phyloP scores from a whole-genome alignment of 495 filamentous ascomycete species.

The Glonium stellatum region DNA sequence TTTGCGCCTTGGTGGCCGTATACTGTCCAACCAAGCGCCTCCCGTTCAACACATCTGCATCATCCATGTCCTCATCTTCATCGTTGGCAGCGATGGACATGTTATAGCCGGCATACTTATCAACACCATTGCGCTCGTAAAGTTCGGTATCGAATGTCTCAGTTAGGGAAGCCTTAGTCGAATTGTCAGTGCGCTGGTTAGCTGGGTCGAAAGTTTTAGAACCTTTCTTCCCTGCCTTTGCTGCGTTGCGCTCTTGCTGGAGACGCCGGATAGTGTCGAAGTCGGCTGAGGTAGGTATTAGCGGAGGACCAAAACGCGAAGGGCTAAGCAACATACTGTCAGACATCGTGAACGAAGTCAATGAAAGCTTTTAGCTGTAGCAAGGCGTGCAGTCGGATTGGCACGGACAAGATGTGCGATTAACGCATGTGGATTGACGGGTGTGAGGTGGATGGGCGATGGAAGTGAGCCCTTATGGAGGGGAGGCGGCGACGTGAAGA shows the following conservation, averaged over 20 bases:
- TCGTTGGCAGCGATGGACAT: slow-evolving; percentile 69
- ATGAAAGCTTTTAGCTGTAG: not conserved
- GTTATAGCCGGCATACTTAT: slow-evolving; percentile 89
- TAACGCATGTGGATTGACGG: not conserved
- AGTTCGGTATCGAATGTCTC: slow-evolving; percentile 91
- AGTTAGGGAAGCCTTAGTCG: slow-evolving; percentile 90
- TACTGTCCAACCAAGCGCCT: slow-evolving; percentile 91
- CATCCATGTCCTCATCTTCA: slow-evolving; percentile 77
- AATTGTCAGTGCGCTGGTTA: slow-evolving; percentile 80
- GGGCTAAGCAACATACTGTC: slow-evolving; percentile 44
- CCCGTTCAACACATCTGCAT: slow-evolving; percentile 65
- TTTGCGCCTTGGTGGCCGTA: slow-evolving; percentile 81
- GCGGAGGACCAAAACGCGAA: slow-evolving; percentile 17
- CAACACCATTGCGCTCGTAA: slow-evolving; percentile 67
- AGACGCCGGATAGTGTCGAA: slow-evolving; percentile 76
- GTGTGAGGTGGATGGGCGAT: not conserved
- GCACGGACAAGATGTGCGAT: not conserved
- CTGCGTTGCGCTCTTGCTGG: slow-evolving; percentile 88
- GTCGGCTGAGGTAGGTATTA: slow-evolving; percentile 49
- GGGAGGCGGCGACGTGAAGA: too few species aligned
- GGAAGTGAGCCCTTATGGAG: too few species aligned
- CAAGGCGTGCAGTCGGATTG: not conserved
- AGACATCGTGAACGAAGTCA: slow-evolving; percentile 45
- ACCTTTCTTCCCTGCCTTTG: slow-evolving; percentile 73
- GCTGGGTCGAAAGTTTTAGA: slow-evolving; percentile 79